Evolutionary conservation across 78 protist species (phyloP).

Genomic region (Dictyostelium firmibasis): DNA sequence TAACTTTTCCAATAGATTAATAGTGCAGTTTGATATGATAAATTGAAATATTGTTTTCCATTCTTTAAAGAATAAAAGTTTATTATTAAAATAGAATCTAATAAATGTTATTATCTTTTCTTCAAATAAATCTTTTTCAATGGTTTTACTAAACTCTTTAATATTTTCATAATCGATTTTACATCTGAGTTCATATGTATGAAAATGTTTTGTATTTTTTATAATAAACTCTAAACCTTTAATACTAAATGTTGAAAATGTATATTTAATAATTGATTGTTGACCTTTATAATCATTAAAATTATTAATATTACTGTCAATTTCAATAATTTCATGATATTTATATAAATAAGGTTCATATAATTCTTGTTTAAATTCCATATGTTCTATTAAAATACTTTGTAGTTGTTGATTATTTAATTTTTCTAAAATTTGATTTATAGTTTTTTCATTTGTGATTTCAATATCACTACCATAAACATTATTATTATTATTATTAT

Average conservation of each 20-base stretch:
- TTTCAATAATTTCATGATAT: neutral
- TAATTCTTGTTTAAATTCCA: neutral
- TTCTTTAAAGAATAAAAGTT: neutral
- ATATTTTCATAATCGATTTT: neutral
- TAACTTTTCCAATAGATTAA: neutral
- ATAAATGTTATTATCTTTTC: neutral
- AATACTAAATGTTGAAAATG: neutral
- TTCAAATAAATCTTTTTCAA: neutral
- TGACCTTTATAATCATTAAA: neutral
- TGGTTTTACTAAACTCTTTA: neutral
- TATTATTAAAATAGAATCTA: neutral
- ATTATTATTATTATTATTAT: too few relatives aligned
- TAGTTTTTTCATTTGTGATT: too few relatives aligned
- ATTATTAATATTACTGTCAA: neutral
- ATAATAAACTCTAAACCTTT: neutral
- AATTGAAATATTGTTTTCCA: neutral
- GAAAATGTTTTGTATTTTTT: neutral
- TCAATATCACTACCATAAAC: too few relatives aligned
- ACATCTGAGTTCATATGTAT: neutral
- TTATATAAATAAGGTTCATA: neutral
- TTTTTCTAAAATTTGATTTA: neutral
- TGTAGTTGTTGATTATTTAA: neutral
- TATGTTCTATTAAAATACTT: neutral
- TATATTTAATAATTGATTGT: neutral
- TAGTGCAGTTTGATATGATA: neutral